These are phyloP conservation scores for Cyberlindnera saturnus DNA, from an alignment of 805 yeast genomes.

Conservation along the genomic window DNA sequence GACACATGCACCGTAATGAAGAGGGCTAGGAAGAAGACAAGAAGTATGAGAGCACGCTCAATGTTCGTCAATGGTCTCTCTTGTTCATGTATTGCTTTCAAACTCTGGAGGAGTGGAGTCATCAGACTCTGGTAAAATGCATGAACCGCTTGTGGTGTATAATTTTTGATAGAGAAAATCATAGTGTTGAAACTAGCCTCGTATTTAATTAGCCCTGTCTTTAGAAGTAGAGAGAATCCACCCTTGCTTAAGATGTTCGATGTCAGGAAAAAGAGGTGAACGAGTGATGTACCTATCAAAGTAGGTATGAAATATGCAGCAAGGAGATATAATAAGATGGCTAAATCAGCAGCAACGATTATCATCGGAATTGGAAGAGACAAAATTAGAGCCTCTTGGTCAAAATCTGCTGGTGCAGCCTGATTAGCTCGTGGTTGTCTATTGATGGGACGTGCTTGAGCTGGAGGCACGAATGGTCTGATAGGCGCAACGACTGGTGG, in stretches of 20 bases:
- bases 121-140: not conserved
- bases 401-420: slow-evolving; percentile 1
- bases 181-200: not conserved
- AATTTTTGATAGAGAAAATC: not conserved
- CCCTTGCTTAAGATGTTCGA: not conserved
- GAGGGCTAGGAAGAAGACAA: slow-evolving; percentile 29
- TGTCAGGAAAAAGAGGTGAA: not conserved
- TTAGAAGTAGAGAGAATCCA: not conserved
- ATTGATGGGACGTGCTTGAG: not conserved
- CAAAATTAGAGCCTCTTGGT: slow-evolving; percentile 12
- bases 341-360: slow-evolving; percentile 11
- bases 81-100: not conserved
- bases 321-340: not conserved
- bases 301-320: slow-evolving; percentile 1
- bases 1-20: slow-evolving; percentile 23
- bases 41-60: slow-evolving; percentile 34
- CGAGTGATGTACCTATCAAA: not conserved
- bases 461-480: slow-evolving; percentile 4
- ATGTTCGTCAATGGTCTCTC: slow-evolving; percentile 19
- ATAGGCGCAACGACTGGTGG: slow-evolving; percentile 13
- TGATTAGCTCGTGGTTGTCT: slow-evolving; percentile 2
- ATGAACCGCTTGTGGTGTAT: not conserved
- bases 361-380: slow-evolving; percentile 13
- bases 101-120: not conserved
- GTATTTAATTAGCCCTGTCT: not conserved